Percentiles rank a stretch among this genome's conserved stretches.
Conservation (phyloP, 1,284 basidiomycete species). For the Boletellus deceptivus region DNA sequence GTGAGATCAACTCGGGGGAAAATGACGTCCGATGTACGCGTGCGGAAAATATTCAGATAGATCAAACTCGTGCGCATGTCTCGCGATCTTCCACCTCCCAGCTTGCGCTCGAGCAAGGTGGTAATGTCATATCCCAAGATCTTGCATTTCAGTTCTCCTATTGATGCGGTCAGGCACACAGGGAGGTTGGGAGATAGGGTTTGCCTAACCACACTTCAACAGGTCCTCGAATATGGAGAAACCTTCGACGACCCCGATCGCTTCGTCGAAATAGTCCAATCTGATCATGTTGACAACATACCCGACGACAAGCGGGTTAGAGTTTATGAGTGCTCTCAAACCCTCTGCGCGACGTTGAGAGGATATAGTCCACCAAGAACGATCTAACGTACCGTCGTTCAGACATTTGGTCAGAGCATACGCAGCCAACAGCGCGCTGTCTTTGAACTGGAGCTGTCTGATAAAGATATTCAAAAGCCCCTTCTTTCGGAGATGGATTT, state of each 20-base stretch:
- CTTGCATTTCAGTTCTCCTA: slow-evolving; percentile 4
- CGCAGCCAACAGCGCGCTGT: slow-evolving; percentile 9
- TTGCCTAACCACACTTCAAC: slow-evolving; percentile 4
- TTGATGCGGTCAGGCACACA: not conserved
- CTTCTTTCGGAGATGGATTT: slow-evolving; percentile 3
- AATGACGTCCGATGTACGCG: slow-evolving; percentile 1
- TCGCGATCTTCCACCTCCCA: slow-evolving; percentile 5
- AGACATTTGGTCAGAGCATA: slow-evolving; percentile 11
- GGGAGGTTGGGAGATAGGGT: not conserved
- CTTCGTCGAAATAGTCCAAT: slow-evolving; percentile 16
- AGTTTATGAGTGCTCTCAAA: not conserved
- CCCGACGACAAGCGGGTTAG: slow-evolving; percentile 3
- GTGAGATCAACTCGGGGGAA: too few relatives aligned
- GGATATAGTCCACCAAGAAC: not conserved
- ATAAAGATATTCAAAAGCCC: slow-evolving; percentile 2
- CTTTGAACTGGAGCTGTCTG: slow-evolving; percentile 5
- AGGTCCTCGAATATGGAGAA: slow-evolving; percentile 13
- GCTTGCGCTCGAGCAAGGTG: slow-evolving; percentile 10
- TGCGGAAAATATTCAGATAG: slow-evolving; percentile 13
- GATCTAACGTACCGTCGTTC: not conserved
- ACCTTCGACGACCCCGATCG: slow-evolving; percentile 8
- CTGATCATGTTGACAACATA: slow-evolving; percentile 15
- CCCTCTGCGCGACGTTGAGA: not conserved
- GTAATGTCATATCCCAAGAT: slow-evolving; percentile 12
- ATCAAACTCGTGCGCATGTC: slow-evolving; percentile 14